These are phyloP conservation scores for Fraxinus velutina DNA, from an alignment of 305 asterid genomes.

Conservation along the genomic window DNA sequence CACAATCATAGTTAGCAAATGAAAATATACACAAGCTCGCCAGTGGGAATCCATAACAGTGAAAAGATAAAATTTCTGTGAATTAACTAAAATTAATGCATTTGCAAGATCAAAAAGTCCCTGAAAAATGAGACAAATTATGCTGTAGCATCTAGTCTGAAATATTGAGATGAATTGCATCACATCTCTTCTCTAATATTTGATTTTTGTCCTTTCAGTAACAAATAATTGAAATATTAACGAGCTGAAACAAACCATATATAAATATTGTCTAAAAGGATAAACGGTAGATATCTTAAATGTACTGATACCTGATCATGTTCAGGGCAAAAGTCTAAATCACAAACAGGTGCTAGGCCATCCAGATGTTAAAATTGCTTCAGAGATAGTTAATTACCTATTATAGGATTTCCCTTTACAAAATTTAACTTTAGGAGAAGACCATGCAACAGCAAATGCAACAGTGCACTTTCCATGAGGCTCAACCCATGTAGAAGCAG, in stretches of 20 bases:
- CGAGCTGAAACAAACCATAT: background rate
- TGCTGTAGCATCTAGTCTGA: background rate
- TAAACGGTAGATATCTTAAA: background rate
- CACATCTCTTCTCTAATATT: background rate
- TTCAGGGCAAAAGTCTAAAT: background rate
- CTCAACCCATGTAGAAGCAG: conserved; percentile 98
- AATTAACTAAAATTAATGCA: background rate
- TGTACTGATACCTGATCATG: background rate
- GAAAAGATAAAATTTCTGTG: background rate
- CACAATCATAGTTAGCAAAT: background rate
- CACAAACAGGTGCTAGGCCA: conserved; percentile 2
- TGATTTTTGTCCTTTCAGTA: background rate
- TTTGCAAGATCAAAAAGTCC: background rate
- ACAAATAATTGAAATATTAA: background rate
- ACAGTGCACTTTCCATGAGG: conserved; percentile 94
- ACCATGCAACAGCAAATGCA: conserved; percentile 92
- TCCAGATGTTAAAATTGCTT: conserved; percentile 6
- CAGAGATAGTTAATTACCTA: conserved; percentile 44
- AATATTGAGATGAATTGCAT: background rate
- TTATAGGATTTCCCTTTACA: conserved; percentile 64
- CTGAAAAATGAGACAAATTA: background rate
- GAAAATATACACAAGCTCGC: background rate
- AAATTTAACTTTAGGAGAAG: conserved; percentile 89
- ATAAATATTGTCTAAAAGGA: background rate
- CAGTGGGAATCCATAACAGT: background rate